A percentile compares a stretch with the other conserved stretches of the same genome.
phyloP scores from a whole-genome alignment of 2,329 filamentous ascomycete species.

The Trichoderma afroharzianum region DNA sequence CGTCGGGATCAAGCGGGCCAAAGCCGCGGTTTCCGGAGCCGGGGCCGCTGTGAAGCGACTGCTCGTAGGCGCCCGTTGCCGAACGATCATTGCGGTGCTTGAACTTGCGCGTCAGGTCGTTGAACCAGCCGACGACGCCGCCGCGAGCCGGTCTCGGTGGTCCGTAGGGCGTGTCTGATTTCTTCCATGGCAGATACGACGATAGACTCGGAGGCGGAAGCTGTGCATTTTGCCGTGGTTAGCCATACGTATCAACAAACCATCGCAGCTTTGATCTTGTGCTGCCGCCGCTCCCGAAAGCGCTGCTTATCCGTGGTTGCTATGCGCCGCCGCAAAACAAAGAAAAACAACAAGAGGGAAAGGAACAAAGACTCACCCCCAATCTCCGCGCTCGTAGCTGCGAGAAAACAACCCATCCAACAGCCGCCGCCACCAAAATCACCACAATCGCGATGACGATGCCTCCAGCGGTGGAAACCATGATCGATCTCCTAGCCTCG shows the following conservation, averaged over 20 bases:
- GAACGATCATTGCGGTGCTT: slow-evolving; percentile 63
- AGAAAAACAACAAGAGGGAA: not conserved
- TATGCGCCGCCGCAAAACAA: not conserved
- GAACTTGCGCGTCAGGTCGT: slow-evolving; percentile 60
- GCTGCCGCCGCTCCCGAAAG: slow-evolving; percentile 10
- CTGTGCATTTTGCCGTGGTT: slow-evolving; percentile 31
- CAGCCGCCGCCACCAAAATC: slow-evolving; percentile 52
- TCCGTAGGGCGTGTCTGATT: slow-evolving; percentile 44
- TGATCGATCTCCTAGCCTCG: slow-evolving; percentile 32
- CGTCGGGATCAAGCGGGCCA: slow-evolving; percentile 72
- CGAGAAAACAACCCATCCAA: slow-evolving; percentile 67
- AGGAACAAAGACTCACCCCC: slow-evolving; percentile 50
- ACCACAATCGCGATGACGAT: slow-evolving; percentile 72
- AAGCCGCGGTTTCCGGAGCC: slow-evolving; percentile 53
- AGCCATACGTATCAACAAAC: not conserved
- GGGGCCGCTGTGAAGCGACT: slow-evolving; percentile 44
- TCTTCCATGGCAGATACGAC: slow-evolving; percentile 69
- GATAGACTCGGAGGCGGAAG: slow-evolving; percentile 66
- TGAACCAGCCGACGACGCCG: slow-evolving; percentile 70
- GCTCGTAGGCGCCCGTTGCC: slow-evolving; percentile 69
- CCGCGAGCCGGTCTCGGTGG: slow-evolving; percentile 54
- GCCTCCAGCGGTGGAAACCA: slow-evolving; percentile 59
- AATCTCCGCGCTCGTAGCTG: slow-evolving; percentile 69
- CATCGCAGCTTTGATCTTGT: not conserved
- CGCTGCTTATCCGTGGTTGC: not conserved